Evolutionary conservation across 2,329 filamentous ascomycete species (phyloP).

Genomic region (Boeremia lycopersici): DNA sequence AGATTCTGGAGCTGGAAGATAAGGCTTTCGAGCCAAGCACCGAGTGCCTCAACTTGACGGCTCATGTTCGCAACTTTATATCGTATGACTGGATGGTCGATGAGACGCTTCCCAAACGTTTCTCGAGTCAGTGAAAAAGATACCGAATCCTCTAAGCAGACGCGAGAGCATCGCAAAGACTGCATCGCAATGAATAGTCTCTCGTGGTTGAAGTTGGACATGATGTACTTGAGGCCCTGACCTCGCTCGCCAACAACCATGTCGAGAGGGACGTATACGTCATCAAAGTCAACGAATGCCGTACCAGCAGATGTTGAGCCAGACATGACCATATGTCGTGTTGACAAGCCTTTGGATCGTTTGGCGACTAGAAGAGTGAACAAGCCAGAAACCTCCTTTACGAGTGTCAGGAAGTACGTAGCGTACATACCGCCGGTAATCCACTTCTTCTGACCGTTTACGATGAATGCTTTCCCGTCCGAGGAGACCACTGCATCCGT

Average conservation of each 20-base stretch:
- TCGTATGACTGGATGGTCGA: conserved; percentile 7
- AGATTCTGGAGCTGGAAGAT: neutral
- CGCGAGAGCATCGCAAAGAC: conserved; percentile 1
- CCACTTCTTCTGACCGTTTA: conserved; percentile 10
- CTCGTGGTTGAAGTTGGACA: conserved; percentile 61
- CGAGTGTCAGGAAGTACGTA: conserved; percentile 1
- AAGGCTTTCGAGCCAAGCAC: conserved; percentile 2
- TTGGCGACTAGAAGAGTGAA: conserved; percentile 42
- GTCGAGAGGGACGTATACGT: conserved; percentile 7
- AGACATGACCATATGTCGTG: conserved; percentile 7
- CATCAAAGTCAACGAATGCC: conserved; percentile 14
- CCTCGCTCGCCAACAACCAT: conserved; percentile 11
- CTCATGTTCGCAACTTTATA: conserved; percentile 8
- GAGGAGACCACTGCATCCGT: neutral
- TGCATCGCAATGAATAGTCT: conserved; percentile 58
- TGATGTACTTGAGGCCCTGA: conserved; percentile 63
- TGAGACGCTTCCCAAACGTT: conserved; percentile 1
- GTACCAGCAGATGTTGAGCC: conserved; percentile 10
- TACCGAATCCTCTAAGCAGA: conserved; percentile 8
- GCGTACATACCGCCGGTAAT: conserved; percentile 9
- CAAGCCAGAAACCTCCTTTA: conserved; percentile 58
- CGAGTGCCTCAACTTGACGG: conserved; percentile 1
- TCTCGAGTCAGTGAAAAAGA: neutral
- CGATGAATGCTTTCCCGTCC: neutral
- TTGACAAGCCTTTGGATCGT: neutral